A percentile compares a stretch with the other conserved stretches of the same genome.
Conservation (phyloP, 176 grass and related monocot species). For the Saccharum spontaneum region DNA sequence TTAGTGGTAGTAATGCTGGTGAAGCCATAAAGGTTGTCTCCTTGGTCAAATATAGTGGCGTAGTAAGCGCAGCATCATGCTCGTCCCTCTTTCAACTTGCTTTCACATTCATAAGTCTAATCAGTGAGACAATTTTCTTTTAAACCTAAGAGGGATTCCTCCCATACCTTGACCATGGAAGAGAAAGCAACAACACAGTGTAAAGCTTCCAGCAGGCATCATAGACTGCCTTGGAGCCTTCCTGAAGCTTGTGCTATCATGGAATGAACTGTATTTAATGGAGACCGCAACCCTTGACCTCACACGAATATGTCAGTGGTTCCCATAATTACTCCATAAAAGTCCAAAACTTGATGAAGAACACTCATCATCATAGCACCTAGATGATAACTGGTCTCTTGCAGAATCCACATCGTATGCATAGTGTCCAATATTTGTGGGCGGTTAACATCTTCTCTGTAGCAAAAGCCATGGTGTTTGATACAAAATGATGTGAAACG, state of each 20-base stretch:
- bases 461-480: neutral
- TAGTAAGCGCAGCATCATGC: neutral
- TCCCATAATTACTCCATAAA: neutral
- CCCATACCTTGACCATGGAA: neutral
- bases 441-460: neutral
- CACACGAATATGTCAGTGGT: neutral
- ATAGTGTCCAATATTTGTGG: neutral
- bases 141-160: neutral
- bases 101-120: conserved; percentile 5
- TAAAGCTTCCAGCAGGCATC: neutral
- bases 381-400: neutral
- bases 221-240: neutral
- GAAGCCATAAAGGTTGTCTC: neutral
- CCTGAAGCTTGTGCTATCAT: neutral
- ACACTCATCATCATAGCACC: neutral
- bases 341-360: neutral
- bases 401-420: neutral
- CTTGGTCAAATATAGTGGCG: neutral
- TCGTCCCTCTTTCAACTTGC: neutral
- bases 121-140: neutral
- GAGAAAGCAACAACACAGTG: neutral
- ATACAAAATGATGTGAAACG: neutral
- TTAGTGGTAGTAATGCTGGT: neutral
- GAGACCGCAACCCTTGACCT: neutral
- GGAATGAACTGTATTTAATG: conserved; percentile 4